phyloP scores from a whole-genome alignment of 1,284 basidiomycete species.

The Heterobasidion irregulare region DNA sequence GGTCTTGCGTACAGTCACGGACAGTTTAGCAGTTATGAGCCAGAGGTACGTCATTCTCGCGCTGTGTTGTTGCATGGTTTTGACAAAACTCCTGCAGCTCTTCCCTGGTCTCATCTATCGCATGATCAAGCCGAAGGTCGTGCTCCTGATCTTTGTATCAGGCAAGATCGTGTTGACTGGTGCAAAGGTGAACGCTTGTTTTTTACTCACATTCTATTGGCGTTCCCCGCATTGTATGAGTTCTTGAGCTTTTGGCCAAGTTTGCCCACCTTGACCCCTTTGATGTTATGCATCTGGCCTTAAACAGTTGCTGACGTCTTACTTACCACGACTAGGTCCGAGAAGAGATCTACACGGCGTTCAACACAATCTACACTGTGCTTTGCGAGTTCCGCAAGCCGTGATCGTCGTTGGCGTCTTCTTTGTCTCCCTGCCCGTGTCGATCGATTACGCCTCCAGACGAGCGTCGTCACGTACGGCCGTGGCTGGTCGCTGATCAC shows the following conservation, averaged over 20 bases:
- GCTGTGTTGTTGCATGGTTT: not conserved
- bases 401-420: slow-evolving; percentile 21
- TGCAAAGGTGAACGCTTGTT: slow-evolving; percentile 73
- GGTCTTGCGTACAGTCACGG: slow-evolving; percentile 98
- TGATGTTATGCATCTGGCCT: slow-evolving; percentile 9
- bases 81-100: slow-evolving; percentile 42
- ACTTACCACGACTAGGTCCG: slow-evolving; percentile 56
- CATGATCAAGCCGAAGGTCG: slow-evolving; percentile 99
- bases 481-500: not conserved
- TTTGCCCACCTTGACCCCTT: slow-evolving; percentile 1
- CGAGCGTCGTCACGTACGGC: not conserved
- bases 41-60: slow-evolving; percentile 65
- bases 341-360: slow-evolving; percentile 99
- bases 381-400: slow-evolving; percentile 86
- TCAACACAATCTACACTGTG: slow-evolving; percentile 98
- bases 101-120: slow-evolving; percentile 99
- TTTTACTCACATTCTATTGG: not conserved
- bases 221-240: slow-evolving; percentile 13
- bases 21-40: slow-evolving; percentile 96
- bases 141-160: slow-evolving; percentile 96
- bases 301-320: slow-evolving; percentile 29
- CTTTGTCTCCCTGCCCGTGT: not conserved
- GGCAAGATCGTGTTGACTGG: slow-evolving; percentile 99
- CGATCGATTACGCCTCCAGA: not conserved
- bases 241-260: slow-evolving; percentile 2